Conservation (phyloP, 352 stramenopile genomes). For the Thraustochytrium sp. region DNA sequence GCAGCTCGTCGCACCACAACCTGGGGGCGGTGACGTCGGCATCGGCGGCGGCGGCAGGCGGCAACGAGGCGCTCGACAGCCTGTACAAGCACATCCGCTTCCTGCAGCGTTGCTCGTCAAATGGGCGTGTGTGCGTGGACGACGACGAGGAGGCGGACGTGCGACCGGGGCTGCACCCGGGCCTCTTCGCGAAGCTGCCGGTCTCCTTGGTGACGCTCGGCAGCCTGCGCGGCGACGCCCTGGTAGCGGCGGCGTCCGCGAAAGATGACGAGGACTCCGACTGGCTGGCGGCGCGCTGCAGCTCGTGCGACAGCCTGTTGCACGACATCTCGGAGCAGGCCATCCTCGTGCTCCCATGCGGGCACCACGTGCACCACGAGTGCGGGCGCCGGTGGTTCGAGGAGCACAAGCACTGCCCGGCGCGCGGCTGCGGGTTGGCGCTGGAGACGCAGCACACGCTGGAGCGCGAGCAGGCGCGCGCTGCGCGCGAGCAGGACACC, state of each 20-base stretch:
- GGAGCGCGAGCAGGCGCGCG: neutral
- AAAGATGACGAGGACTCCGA: neutral
- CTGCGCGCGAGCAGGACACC: neutral
- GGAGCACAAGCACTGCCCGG: neutral
- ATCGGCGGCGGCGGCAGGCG: no score
- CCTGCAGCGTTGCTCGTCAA: neutral
- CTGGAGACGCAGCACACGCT: slow-evolving; percentile 1
- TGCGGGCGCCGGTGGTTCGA: neutral
- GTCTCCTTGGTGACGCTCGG: neutral
- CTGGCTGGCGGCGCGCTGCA: neutral
- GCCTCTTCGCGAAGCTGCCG: neutral
- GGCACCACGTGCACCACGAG: slow-evolving; percentile 13
- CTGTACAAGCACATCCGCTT: slow-evolving; percentile 23
- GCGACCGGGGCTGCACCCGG: neutral
- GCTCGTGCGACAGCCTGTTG: neutral
- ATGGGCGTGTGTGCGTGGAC: neutral
- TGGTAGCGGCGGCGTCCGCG: neutral
- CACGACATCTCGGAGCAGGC: neutral
- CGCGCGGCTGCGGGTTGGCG: neutral
- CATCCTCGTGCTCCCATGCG: neutral
- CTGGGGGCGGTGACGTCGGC: no score
- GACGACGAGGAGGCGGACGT: neutral
- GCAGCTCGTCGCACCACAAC: no score
- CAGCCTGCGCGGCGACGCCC: neutral
- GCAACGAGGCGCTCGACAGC: neutral